Percentiles rank a stretch among this genome's conserved stretches.
phyloP scores from a whole-genome alignment of 2,329 filamentous ascomycete genomes.

The Emmonsiellopsis sp. region DNA sequence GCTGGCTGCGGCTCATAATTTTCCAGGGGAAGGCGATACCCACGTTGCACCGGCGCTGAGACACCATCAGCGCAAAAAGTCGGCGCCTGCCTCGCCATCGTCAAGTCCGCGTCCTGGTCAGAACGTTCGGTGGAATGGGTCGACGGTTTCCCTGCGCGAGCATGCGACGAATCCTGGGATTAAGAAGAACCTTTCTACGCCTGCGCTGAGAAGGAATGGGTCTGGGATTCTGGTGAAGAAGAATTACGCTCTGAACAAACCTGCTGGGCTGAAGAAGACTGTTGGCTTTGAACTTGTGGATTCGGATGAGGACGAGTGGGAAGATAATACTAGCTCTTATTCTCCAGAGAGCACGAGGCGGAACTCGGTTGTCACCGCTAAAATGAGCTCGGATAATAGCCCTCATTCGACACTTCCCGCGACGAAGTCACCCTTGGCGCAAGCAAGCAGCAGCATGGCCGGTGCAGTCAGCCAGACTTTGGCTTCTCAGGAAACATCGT shows the following conservation, averaged over 20 bases:
- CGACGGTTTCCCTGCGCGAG: slow-evolving; percentile 23
- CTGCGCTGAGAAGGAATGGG: slow-evolving; percentile 30
- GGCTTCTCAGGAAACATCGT: neutral
- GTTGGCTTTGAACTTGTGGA: slow-evolving; percentile 38
- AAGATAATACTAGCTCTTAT: slow-evolving; percentile 38
- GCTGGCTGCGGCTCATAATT: slow-evolving; percentile 23
- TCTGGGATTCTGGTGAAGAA: slow-evolving; percentile 31
- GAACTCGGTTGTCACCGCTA: slow-evolving; percentile 30
- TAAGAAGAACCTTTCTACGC: slow-evolving; percentile 38
- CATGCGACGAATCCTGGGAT: slow-evolving; percentile 27
- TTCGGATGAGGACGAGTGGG: slow-evolving; percentile 35
- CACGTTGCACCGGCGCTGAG: slow-evolving; percentile 13
- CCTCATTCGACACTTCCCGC: neutral
- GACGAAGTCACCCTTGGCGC: slow-evolving; percentile 11
- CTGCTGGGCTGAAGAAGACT: slow-evolving; percentile 32
- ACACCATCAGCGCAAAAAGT: slow-evolving; percentile 38
- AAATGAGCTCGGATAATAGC: slow-evolving; percentile 10
- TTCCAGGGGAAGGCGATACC: slow-evolving; percentile 17
- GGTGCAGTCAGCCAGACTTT: neutral
- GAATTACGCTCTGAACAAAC: slow-evolving; percentile 18
- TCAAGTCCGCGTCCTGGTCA: slow-evolving; percentile 28
- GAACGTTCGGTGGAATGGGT: slow-evolving; percentile 33
- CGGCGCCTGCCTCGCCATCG: slow-evolving; percentile 33
- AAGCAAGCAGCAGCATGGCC: slow-evolving; percentile 1
- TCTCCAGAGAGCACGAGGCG: slow-evolving; percentile 39